Base-by-base conservation (phyloP, 2,329 filamentous ascomycete species). In the Phaeosphaeria sp. region DNA sequence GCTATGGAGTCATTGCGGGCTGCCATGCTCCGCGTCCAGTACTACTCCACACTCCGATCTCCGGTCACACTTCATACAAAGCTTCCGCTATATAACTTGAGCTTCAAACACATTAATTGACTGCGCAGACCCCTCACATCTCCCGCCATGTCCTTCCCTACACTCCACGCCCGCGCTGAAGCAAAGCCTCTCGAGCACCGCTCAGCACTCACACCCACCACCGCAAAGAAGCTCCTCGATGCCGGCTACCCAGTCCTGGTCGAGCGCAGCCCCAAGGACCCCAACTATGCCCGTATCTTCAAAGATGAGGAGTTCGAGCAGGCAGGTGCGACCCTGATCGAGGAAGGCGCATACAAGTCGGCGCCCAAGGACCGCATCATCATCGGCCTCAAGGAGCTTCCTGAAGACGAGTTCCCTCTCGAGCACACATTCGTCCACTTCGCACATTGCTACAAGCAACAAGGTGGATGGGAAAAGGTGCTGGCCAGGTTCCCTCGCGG, bases 401-500 rank as follows among this genome's bases (percentile, higher is more conserved):
- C 74, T 15, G 76, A 78, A 48, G 74, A 71, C 27, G 67, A 77
- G 8, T 74, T 73, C 47, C 74, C 77, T 4, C 72, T 79, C 50
- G 65, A 72, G 58, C 76, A 79, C 64, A 77, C 75, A 0, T 75
- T 78, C 53, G 74, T 79, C 6, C 76, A 78, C 60, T 79, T 79
- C 64, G 74, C 74, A 15, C 77, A 79, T 60, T 78, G 76, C 68
- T 79, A 79, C 68, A 79, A 79, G 71, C 65, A 74, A 59, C 77
- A 79, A 61, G 76, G 64, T 56, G 77, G 76, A 42, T 97, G 92
- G 91, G 87, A 91, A 56, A 84, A 86, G 43, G 91, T 92, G 6
- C 86, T 97, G n/a, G 84, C 87, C 56, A 86, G 93, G 55, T 97
- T 93, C 77, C 85, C 90, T 25, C 85, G 87, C 22, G 92, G 91